These are phyloP conservation scores for Elsinoe ampelina DNA, from an alignment of 2,329 filamentous ascomycete species.

Conservation along the genomic window DNA sequence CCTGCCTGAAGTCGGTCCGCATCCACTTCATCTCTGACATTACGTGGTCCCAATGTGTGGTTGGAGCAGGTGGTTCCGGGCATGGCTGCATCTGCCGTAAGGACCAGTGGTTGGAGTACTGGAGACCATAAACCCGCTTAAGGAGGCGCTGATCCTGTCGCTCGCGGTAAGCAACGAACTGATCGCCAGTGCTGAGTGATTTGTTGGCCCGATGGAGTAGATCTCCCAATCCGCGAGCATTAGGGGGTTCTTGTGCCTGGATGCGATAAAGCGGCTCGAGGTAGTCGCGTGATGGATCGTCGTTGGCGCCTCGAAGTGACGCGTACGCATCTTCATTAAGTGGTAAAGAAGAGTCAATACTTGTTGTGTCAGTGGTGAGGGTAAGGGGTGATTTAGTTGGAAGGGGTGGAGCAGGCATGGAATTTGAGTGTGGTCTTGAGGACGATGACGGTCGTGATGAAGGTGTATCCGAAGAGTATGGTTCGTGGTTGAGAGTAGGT, in stretches of 20 bases:
- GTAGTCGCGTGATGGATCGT: slow-evolving; percentile 47
- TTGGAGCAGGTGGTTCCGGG: slow-evolving; percentile 66
- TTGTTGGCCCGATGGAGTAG: slow-evolving; percentile 79
- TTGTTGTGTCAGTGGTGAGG: background rate
- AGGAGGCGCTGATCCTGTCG: slow-evolving; percentile 80
- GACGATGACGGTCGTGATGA: slow-evolving; percentile 9
- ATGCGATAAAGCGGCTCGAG: slow-evolving; percentile 52
- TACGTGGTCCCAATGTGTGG: slow-evolving; percentile 76
- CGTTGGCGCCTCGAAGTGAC: slow-evolving; percentile 37
- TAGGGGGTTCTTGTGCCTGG: slow-evolving; percentile 48
- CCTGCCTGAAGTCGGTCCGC: slow-evolving; percentile 89
- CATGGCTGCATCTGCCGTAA: slow-evolving; percentile 79
- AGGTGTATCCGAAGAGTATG: background rate
- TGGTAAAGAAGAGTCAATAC: background rate
- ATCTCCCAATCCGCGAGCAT: slow-evolving; percentile 52
- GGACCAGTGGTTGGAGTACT: slow-evolving; percentile 88
- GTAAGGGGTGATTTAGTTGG: background rate
- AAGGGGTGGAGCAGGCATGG: slow-evolving; percentile 10
- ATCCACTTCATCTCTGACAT: slow-evolving; percentile 96
- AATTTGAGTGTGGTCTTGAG: slow-evolving; percentile 15
- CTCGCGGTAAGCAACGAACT: slow-evolving; percentile 73
- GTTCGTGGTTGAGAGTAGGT: slow-evolving; percentile 23
- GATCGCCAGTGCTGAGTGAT: slow-evolving; percentile 76
- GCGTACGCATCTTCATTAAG: slow-evolving; percentile 29
- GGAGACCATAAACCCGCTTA: slow-evolving; percentile 78